phyloP scores from a whole-genome alignment of 257 asterid genomes.

The Solanum bukasovii region DNA sequence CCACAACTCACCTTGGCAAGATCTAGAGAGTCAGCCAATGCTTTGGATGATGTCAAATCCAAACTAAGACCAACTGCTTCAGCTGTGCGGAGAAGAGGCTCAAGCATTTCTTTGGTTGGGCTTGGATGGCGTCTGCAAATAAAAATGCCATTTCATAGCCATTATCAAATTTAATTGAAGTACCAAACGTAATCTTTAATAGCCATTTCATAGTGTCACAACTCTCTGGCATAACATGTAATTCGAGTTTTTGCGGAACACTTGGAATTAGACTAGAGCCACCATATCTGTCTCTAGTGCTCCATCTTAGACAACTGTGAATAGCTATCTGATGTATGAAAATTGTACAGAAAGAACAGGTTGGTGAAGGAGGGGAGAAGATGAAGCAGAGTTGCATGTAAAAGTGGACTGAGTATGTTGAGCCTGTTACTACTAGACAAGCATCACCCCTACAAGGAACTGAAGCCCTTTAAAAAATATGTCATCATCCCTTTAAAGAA shows the following conservation, averaged over 20 bases:
- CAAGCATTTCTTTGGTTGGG: conserved; percentile 98
- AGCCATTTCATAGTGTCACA: neutral
- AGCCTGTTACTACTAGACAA: neutral
- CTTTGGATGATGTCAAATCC: conserved; percentile 90
- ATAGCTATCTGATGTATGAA: neutral
- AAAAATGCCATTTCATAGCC: neutral
- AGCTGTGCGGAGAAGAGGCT: conserved; percentile 87
- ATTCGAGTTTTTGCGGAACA: neutral
- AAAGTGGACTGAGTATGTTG: neutral
- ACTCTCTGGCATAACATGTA: neutral
- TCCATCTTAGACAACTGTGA: neutral
- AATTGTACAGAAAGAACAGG: neutral
- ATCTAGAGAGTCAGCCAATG: conserved; percentile 97
- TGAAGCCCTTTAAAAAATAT: neutral
- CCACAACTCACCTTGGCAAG: conserved; percentile 71
- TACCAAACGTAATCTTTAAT: neutral
- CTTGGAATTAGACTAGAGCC: neutral
- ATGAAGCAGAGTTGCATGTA: neutral
- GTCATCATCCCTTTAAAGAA: neutral
- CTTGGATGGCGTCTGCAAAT: conserved; percentile 86
- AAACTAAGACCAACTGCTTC: conserved; percentile 77
- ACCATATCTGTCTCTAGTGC: neutral
- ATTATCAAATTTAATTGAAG: neutral
- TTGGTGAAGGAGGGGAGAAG: neutral
- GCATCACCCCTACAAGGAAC: neutral